Percentiles rank a stretch among this genome's conserved stretches.
Conservation (phyloP, 352 stramenopile genomes). For the Thalassiosira mediterranea region DNA sequence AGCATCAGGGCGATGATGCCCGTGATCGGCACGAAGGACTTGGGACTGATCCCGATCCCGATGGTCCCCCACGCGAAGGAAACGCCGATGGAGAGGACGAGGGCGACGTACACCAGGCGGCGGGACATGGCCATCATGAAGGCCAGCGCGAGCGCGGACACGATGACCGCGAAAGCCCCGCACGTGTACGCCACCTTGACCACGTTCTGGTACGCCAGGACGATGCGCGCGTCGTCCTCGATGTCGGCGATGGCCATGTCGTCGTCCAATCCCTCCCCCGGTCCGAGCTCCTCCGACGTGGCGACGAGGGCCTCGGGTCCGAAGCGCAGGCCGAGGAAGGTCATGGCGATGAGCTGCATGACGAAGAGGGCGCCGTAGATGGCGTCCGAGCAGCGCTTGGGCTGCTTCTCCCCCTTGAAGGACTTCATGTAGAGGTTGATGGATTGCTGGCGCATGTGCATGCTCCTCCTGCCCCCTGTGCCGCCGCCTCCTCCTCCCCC, state of each 20-base stretch:
- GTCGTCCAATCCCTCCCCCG: constrained; percentile 20
- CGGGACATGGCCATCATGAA: constrained; percentile 74
- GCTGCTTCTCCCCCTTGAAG: constrained; percentile 46
- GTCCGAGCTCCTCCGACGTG: constrained; percentile 15
- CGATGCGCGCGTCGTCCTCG: constrained; percentile 6
- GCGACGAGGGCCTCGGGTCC: constrained; percentile 44
- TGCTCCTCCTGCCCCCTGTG: background rate
- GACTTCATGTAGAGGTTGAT: constrained; percentile 77
- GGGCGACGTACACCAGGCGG: constrained; percentile 71
- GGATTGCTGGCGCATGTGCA: constrained; percentile 73
- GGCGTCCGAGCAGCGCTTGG: constrained; percentile 29
- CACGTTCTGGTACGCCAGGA: constrained; percentile 71
- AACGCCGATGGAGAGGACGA: constrained; percentile 71
- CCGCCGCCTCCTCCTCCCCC: constrained; percentile 5
- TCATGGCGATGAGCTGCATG: constrained; percentile 31
- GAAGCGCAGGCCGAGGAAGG: constrained; percentile 28
- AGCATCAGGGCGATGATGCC: constrained; percentile 77
- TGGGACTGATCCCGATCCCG: constrained; percentile 76
- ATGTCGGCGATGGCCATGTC: background rate
- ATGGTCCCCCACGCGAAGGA: constrained; percentile 81
- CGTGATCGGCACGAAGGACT: constrained; percentile 75
- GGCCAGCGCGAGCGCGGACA: constrained; percentile 62
- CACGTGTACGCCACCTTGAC: constrained; percentile 67
- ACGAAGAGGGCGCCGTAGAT: constrained; percentile 42
- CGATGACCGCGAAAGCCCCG: constrained; percentile 66